A percentile compares a stretch with the other conserved stretches of the same genome.
Evolutionary conservation across 345 rosid species (phyloP).

Genomic region (Corchorus capsularis): DNA sequence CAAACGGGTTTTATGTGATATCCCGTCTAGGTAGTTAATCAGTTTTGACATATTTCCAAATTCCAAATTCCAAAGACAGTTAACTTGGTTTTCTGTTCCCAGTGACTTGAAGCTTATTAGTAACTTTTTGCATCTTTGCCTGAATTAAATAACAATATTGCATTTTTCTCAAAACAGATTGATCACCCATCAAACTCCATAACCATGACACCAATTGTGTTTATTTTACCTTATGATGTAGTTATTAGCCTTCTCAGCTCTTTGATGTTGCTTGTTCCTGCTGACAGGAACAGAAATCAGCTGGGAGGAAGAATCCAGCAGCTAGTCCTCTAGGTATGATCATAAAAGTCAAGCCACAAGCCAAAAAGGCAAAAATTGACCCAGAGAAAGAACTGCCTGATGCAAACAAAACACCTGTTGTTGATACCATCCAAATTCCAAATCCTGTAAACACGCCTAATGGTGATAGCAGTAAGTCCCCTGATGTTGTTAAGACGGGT

Average conservation of each 20-base stretch:
- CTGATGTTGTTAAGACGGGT: slow-evolving; percentile 39
- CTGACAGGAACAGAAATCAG: slow-evolving; percentile 52
- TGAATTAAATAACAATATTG: background rate
- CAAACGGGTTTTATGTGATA: background rate
- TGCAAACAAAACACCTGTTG: slow-evolving; percentile 21
- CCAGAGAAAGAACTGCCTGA: slow-evolving; percentile 35
- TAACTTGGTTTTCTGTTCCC: background rate
- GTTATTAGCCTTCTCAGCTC: background rate
- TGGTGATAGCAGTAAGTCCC: slow-evolving; percentile 25
- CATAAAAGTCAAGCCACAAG: slow-evolving; percentile 75
- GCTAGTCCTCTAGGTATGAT: slow-evolving; percentile 58
- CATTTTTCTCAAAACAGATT: background rate
- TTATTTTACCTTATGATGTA: background rate
- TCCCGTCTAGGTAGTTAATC: background rate
- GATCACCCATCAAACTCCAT: background rate
- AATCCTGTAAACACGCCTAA: slow-evolving; percentile 26
- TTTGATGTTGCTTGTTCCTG: slow-evolving; percentile 9
- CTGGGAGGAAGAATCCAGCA: slow-evolving; percentile 58
- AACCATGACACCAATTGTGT: background rate
- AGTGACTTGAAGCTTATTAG: background rate
- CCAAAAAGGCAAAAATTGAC: slow-evolving; percentile 69
- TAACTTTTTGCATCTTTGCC: slow-evolving; percentile 2
- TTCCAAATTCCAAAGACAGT: background rate
- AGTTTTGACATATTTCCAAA: background rate
- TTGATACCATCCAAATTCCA: slow-evolving; percentile 36